These are phyloP conservation scores for Lactarius pseudohatsudake DNA, from an alignment of 768 basidiomycete species.

Conservation along the genomic window DNA sequence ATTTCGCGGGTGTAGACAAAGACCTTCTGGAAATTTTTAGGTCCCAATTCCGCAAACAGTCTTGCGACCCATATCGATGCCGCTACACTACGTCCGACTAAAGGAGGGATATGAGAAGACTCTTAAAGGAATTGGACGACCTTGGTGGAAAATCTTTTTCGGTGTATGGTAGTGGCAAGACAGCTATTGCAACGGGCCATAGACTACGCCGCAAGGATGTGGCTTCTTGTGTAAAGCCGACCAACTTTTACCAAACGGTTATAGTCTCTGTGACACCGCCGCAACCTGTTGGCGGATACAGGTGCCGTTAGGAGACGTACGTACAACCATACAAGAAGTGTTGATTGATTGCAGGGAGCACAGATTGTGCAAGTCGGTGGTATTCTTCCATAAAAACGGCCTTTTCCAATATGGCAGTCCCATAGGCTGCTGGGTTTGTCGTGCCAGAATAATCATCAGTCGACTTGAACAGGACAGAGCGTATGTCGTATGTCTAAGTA, in stretches of 20 bases:
- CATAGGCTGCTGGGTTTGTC: neutral
- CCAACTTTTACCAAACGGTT: neutral
- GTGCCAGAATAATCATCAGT: neutral
- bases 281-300: neutral
- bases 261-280: neutral
- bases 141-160: conserved; percentile 85
- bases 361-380: neutral
- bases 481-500: neutral
- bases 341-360: neutral
- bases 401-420: conserved; percentile 20
- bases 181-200: neutral
- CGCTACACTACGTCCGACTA: conserved; percentile 70
- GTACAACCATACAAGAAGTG: neutral
- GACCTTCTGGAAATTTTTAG: conserved; percentile 39
- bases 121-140: conserved; percentile 69
- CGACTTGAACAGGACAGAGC: neutral
- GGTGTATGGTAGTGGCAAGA: conserved; percentile 58
- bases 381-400: neutral
- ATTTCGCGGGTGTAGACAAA: neutral
- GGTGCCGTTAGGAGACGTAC: neutral
- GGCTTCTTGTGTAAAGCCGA: neutral
- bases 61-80: conserved; percentile 67
- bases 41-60: conserved; percentile 65
- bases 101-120: conserved; percentile 75
- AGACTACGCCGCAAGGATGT: neutral